phyloP scores from a whole-genome alignment of 805 yeast genomes.

The Wickerhamiella sergipiensis region DNA sequence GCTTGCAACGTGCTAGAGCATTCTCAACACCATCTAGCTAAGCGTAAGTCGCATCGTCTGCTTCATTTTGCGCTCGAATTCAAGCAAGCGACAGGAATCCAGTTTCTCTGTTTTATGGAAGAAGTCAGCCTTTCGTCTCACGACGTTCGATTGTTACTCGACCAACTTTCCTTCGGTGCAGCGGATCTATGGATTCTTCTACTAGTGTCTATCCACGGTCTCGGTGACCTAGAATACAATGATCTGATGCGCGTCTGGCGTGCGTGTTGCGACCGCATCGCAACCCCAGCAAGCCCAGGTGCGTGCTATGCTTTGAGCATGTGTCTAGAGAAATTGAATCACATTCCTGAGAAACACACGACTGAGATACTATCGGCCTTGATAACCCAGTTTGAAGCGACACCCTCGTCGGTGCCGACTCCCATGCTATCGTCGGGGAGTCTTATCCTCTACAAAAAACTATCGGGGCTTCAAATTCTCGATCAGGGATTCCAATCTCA shows the following conservation, averaged over 20 bases:
- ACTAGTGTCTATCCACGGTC: neutral
- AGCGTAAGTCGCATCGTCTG: neutral
- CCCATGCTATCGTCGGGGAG: conserved; percentile 8
- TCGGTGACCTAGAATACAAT: neutral
- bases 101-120: conserved; percentile 4
- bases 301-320: conserved; percentile 8
- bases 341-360: neutral
- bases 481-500: conserved; percentile 5
- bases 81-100: neutral
- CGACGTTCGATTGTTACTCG: neutral
- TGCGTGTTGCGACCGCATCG: neutral
- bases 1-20: neutral
- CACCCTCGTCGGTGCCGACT: neutral
- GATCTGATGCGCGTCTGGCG: conserved; percentile 2
- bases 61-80: neutral
- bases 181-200: neutral
- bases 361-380: neutral
- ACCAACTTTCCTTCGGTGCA: neutral
- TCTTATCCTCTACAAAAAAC: neutral
- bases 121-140: neutral
- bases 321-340: neutral
- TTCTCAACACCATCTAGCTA: too few species aligned
- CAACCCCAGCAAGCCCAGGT: neutral
- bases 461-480: neutral
- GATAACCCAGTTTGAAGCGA: neutral